Base-by-base conservation (phyloP, 2,329 filamentous ascomycete species). In the Penicillium sp. region DNA sequence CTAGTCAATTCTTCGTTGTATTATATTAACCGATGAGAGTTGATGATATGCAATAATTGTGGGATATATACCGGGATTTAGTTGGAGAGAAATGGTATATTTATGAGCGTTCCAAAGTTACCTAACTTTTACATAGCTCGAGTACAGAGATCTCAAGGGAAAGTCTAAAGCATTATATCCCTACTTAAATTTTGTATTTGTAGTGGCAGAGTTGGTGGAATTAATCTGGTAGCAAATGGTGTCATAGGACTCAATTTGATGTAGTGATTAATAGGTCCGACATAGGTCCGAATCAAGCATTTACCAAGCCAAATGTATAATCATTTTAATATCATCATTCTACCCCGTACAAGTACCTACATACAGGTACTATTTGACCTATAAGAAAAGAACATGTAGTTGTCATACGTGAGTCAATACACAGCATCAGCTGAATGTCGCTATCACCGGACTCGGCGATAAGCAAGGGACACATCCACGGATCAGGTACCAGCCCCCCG, bases 391-490 rank as follows among this genome's bases (percentile, higher is more conserved):
- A 19, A 34, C 16, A 25, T 34, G 49, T 43, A 40, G 25, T 40
- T 29, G 16, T 41, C 36, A 19, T 6, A 36, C 7, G 23, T 38
- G 34, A 38, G 36, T 39, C n/a, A 39, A 34, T 13, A 13, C 4
- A 21, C 19, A 21, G n/a, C n/a, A 13, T 3, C 31, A n/a, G 36
- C 33, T 31, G 33, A 19, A 39, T 21, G 19, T 47, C 46, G 39
- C 46, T 57, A 61, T 61, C 58, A 58, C 58, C 55, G 47, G 33
- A 54, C 34, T 33, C 41, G 48, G 53, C 51, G 63, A 65, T 65
- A 65, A 64, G 55, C 60, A 55, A 59, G 54, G 54, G 59, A 23
- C 27, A 48, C 19, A 39, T 38, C 34, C n/a, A 39, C 36, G 27
- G 31, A 9, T 50, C 48, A 51, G 50, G 50, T 52, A 52, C 50